Percentiles rank a stretch among this genome's conserved stretches.
These are phyloP conservation scores for Brettanomyces bruxellensis DNA, from an alignment of 805 yeast genomes.

Conservation along the genomic window DNA sequence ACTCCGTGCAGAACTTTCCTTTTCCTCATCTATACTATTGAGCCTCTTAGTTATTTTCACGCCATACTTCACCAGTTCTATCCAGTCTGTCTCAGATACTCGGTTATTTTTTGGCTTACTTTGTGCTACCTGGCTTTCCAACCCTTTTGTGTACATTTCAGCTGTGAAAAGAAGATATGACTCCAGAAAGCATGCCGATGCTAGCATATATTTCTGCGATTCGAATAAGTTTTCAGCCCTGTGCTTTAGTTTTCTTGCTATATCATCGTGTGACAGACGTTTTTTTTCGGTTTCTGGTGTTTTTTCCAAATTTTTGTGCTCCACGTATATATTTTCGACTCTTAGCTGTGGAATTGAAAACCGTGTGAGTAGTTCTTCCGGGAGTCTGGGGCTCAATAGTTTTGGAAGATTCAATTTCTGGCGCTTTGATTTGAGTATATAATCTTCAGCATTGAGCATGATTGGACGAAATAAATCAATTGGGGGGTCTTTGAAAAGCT, in stretches of 20 bases:
- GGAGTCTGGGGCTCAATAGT: slow-evolving; percentile 12
- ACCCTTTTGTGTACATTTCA: slow-evolving; percentile 16
- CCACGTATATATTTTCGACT: slow-evolving; percentile 8
- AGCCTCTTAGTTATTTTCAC: slow-evolving; percentile 17
- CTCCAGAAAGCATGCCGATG: slow-evolving; percentile 17
- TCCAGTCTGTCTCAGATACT: slow-evolving; percentile 12
- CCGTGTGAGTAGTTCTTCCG: slow-evolving; percentile 7
- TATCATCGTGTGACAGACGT: neutral
- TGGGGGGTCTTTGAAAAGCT: neutral
- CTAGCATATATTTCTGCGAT: slow-evolving; percentile 6
- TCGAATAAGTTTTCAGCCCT: slow-evolving; percentile 11
- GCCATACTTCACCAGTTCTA: slow-evolving; percentile 10
- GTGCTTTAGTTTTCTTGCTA: slow-evolving; percentile 10
- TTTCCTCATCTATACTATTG: neutral
- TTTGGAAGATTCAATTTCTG: slow-evolving; percentile 10
- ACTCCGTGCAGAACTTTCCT: neutral
- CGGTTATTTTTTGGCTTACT: neutral
- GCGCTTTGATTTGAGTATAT: neutral
- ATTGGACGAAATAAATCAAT: neutral
- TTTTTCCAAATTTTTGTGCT: neutral
- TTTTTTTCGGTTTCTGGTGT: neutral
- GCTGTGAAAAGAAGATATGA: slow-evolving; percentile 18
- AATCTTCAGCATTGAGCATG: neutral
- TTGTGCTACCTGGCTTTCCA: neutral
- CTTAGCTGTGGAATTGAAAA: slow-evolving; percentile 11